A percentile compares a stretch with the other conserved stretches of the same genome.
These are phyloP conservation scores for Coemansia sp. DNA, from an alignment of 192 early-diverging fungal genomes.

Conservation along the genomic window DNA sequence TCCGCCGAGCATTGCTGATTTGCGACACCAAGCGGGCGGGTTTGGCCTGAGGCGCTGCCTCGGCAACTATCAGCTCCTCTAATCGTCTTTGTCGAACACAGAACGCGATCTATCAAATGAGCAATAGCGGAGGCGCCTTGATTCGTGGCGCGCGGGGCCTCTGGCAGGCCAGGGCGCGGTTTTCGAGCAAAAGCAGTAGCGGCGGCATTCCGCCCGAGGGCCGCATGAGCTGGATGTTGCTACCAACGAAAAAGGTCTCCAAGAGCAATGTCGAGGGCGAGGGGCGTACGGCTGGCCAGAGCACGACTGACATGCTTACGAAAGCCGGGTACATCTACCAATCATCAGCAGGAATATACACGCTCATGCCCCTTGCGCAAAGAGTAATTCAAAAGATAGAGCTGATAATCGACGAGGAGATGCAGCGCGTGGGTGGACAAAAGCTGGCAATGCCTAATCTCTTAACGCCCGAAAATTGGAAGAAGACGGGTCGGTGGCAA, in stretches of 20 bases:
- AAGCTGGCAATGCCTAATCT: slow-evolving; percentile 71
- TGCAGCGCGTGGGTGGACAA: slow-evolving; percentile 71
- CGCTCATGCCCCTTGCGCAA: slow-evolving; percentile 78
- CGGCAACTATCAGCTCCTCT: not conserved
- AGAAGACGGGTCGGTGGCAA: slow-evolving; percentile 76
- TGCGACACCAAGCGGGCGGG: not conserved
- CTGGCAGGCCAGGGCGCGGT: not conserved
- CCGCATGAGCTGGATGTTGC: slow-evolving; percentile 46
- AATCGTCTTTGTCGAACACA: not conserved
- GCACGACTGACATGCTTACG: slow-evolving; percentile 30
- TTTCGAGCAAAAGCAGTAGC: not conserved
- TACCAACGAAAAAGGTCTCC: slow-evolving; percentile 39
- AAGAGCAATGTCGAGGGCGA: slow-evolving; percentile 1
- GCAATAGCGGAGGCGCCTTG: not conserved
- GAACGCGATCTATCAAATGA: not conserved
- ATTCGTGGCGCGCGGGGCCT: not conserved
- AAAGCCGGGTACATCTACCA: slow-evolving; percentile 60
- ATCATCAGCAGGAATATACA: slow-evolving; percentile 83
- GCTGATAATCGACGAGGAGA: slow-evolving; percentile 76
- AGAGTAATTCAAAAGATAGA: slow-evolving; percentile 74
- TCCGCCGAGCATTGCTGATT: not conserved
- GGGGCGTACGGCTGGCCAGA: not conserved
- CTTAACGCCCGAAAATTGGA: slow-evolving; percentile 70
- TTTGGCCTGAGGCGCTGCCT: not conserved
- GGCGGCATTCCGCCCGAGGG: slow-evolving; percentile 15